Evolutionary conservation across 2,329 filamentous ascomycete genomes (phyloP).

Genomic region (Cordyceps militaris): DNA sequence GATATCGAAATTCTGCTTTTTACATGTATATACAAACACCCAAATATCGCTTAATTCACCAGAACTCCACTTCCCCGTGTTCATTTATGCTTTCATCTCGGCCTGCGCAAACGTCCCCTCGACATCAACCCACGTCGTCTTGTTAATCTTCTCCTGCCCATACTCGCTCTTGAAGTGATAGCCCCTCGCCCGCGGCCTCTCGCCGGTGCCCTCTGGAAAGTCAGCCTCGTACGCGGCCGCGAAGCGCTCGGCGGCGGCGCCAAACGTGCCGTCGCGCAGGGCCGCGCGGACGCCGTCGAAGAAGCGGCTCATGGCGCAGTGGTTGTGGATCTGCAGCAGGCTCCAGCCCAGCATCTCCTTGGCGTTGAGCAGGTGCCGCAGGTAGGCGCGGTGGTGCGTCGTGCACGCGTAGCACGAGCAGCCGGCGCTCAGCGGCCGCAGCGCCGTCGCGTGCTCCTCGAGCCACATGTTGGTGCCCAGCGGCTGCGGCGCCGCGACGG

Average conservation of each 20-base stretch:
- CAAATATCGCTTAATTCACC: not conserved
- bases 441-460: constrained; percentile 50
- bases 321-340: constrained; percentile 87
- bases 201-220: constrained; percentile 66
- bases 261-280: constrained; percentile 58
- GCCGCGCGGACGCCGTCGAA: constrained; percentile 62
- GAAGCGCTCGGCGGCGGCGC: constrained; percentile 39
- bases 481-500: constrained; percentile 26
- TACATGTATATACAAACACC: not conserved
- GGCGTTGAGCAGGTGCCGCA: constrained; percentile 79
- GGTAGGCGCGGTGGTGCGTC: constrained; percentile 75
- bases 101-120: not conserved
- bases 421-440: constrained; percentile 51
- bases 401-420: constrained; percentile 82
- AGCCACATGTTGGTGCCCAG: constrained; percentile 78
- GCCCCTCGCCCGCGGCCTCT: constrained; percentile 71
- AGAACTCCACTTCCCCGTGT: not conserved
- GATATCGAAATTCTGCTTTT: not conserved
- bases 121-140: constrained; percentile 53
- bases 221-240: constrained; percentile 55
- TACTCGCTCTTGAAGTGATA: constrained; percentile 73
- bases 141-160: constrained; percentile 60
- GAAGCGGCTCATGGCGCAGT: constrained; percentile 64
- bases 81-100: not conserved
- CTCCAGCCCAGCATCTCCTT: constrained; percentile 98